Evolutionary conservation across 139 green algal species (phyloP).

Genomic region (Zygnema circumcarinatum): DNA sequence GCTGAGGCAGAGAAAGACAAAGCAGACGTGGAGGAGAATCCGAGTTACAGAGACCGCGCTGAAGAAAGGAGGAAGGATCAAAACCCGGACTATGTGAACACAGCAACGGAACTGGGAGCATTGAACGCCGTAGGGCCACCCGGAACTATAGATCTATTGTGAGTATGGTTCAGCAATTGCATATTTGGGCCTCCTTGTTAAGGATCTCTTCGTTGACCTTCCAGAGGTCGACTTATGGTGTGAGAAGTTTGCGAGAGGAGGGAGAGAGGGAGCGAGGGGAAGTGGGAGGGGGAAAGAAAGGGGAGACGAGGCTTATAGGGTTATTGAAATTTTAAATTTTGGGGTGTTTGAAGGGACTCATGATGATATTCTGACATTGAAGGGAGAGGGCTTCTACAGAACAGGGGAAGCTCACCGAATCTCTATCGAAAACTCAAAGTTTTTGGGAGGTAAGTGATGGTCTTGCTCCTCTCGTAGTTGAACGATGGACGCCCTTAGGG

Average conservation of each 20-base stretch:
- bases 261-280: neutral
- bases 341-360: too few relatives aligned
- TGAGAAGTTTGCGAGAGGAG: neutral
- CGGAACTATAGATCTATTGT: constrained; percentile 39
- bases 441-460: constrained; percentile 30
- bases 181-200: too few relatives aligned
- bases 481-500: too few relatives aligned
- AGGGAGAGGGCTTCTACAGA: neutral
- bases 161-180: too few relatives aligned
- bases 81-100: constrained; percentile 69
- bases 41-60: constrained; percentile 71
- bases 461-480: constrained; percentile 2
- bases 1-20: neutral
- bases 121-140: constrained; percentile 50
- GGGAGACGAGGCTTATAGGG: neutral
- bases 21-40: neutral
- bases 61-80: constrained; percentile 76
- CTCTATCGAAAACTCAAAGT: constrained; percentile 58
- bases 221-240: too few relatives aligned
- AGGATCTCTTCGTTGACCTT: too few relatives aligned
- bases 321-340: too few relatives aligned
- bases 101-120: constrained; percentile 54
- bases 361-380: too few relatives aligned
- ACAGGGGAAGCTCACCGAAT: constrained; percentile 35
- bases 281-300: neutral